Conservation (phyloP, 1,284 basidiomycete genomes). For the Hortiboletus rubellus region DNA sequence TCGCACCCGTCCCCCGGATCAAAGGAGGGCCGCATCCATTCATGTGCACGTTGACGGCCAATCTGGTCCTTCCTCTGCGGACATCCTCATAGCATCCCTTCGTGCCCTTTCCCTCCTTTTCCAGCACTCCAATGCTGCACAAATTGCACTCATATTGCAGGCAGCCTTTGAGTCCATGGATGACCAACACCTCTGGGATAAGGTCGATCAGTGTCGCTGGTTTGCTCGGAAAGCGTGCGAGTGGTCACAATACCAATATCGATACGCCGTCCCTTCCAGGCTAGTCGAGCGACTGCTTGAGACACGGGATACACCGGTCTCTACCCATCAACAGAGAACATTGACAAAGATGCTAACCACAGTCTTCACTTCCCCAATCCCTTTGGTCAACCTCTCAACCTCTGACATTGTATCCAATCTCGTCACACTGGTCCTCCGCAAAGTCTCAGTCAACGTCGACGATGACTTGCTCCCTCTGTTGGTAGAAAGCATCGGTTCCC, state of each 20-base stretch:
- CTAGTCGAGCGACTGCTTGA: conserved; percentile 81
- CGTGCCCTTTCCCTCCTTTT: conserved; percentile 74
- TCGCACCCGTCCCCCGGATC: conserved; percentile 68
- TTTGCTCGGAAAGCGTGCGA: conserved; percentile 73
- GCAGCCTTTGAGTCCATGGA: conserved; percentile 71
- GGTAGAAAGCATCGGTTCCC: conserved; percentile 79
- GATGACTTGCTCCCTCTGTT: conserved; percentile 72
- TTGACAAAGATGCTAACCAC: conserved; percentile 84
- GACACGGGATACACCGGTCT: conserved; percentile 57
- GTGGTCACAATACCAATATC: conserved; percentile 91
- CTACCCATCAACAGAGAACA: conserved; percentile 61
- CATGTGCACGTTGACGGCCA: conserved; percentile 87
- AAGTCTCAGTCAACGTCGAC: conserved; percentile 61
- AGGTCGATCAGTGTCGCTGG: conserved; percentile 80
- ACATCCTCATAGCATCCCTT: conserved; percentile 76
- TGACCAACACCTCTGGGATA: conserved; percentile 66
- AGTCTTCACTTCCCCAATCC: conserved; percentile 79
- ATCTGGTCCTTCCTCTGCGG: conserved; percentile 73
- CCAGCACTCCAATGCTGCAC: conserved; percentile 74
- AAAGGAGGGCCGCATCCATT: conserved; percentile 84
- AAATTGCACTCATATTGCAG: conserved; percentile 73
- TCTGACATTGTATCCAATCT: conserved; percentile 85
- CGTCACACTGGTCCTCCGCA: conserved; percentile 71
- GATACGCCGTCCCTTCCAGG: conserved; percentile 84
- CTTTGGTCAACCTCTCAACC: conserved; percentile 88